Evolutionary conservation across 2,329 filamentous ascomycete species (phyloP), one percentile per base, ranked within the genome.

Genomic region (Nigrospora sphaerica): DNA sequence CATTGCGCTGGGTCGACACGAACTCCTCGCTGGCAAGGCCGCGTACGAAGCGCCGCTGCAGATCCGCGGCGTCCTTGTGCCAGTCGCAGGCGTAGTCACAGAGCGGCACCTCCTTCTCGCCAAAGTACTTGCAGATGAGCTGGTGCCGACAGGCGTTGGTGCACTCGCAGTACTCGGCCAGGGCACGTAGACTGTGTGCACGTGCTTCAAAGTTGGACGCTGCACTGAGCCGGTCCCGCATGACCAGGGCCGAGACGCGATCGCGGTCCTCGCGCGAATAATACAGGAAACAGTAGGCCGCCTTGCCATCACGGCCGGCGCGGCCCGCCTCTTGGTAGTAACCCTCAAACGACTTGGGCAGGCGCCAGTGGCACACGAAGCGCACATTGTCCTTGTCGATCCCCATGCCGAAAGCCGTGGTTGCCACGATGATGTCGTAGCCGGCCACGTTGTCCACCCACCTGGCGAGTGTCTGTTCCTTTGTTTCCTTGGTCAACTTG

Each of bases 251-350:
- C 11, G 76, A 80, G 11, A 86, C 80, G 1, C 89, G 78, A 58
- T 95, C 87, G 23, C 88, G 75, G 59, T 96, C 91, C 63, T 95
- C 88, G 12, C 87, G 81, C 49, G 84, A 90, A 67, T 96, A 97
- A 66, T 96, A 95, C 46, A 97, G 71, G 45, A 95, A 88, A 60
- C 90, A 96, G 50, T 86, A 80, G 32, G 86, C 85, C 0, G 90
- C 90, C 51, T 92, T 91, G 19, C 89, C 88, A 57, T 97, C 92
- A 36, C 92, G 80, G 0, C 92, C 92, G 6, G 91, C 92, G 35
- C 92, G 85, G 0, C 92, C 92, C 2, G 89, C 91, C 73, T 97
- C 92, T 67, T 97, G 92, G 58, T 96, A 95, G 62, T 93, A 96
- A 1, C 91, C 89, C 63, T 97, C 92, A 62, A 97, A 95, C 3